phyloP scores from a whole-genome alignment of 2,329 filamentous ascomycete species.

The Colletotrichum graminicola region DNA sequence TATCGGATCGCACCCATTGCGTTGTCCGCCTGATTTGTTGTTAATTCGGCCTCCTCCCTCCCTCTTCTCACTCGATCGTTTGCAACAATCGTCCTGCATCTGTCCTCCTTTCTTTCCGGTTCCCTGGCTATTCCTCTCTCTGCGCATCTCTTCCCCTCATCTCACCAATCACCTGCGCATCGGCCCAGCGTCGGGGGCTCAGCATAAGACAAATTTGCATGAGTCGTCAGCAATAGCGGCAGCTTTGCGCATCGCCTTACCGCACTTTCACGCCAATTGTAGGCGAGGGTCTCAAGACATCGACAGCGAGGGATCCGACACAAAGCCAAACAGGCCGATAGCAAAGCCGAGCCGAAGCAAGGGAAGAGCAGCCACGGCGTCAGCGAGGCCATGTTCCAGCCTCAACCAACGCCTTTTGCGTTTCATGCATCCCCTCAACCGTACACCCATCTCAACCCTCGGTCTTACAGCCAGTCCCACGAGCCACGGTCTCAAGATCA shows the following conservation, averaged over 20 bases:
- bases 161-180: conserved; percentile 9
- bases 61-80: conserved; percentile 10
- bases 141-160: not conserved
- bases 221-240: conserved; percentile 21
- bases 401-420: conserved; percentile 63
- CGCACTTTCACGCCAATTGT: not conserved
- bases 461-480: not conserved
- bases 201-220: conserved; percentile 9
- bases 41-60: not conserved
- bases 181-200: conserved; percentile 4
- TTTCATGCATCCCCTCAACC: conserved; percentile 47
- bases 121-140: conserved; percentile 4
- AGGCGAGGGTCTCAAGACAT: conserved; percentile 1
- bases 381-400: conserved; percentile 63
- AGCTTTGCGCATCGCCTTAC: not conserved
- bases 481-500: not conserved
- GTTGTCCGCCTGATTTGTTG: not conserved
- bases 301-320: not conserved
- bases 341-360: not conserved
- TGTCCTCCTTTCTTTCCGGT: not conserved
- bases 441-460: not conserved
- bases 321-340: not conserved
- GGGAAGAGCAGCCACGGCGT: conserved; percentile 8
- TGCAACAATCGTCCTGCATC: not conserved
- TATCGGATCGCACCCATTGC: conserved; percentile 1